These are phyloP conservation scores for Coprinopsis sp. DNA, from an alignment of 768 basidiomycete genomes.

Conservation along the genomic window DNA sequence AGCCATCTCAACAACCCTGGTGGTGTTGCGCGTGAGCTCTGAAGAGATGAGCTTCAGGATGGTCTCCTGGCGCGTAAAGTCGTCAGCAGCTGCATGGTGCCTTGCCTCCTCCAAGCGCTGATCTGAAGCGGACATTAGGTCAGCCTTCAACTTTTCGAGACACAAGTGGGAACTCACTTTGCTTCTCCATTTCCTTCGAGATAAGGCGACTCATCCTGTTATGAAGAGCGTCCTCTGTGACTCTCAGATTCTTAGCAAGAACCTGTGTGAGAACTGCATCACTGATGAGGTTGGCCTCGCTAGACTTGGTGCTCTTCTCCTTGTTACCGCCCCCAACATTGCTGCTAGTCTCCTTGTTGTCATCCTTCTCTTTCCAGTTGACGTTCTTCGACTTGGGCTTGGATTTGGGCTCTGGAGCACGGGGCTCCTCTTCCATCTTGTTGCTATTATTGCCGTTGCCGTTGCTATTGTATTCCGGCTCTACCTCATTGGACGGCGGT, in stretches of 20 bases:
- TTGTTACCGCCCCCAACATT: conserved; percentile 21
- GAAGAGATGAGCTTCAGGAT: conserved; percentile 85
- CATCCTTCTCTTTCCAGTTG: conserved; percentile 54
- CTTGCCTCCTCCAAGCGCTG: conserved; percentile 82
- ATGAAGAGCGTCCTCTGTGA: conserved; percentile 78
- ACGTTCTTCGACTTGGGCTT: conserved; percentile 61
- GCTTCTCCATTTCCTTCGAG: conserved; percentile 85
- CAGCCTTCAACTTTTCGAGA: conserved; percentile 9
- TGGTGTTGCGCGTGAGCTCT: conserved; percentile 83
- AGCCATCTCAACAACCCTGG: conserved; percentile 84
- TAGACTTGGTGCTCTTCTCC: conserved; percentile 25
- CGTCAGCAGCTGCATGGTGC: conserved; percentile 70
- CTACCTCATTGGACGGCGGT: conserved; percentile 72
- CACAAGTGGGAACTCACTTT: conserved; percentile 50
- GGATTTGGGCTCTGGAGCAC: too few species aligned
- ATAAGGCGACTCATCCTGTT: conserved; percentile 74
- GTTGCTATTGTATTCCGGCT: conserved; percentile 54
- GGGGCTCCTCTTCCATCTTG: too few species aligned
- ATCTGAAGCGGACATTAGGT: conserved; percentile 39
- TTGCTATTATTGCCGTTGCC: conserved; percentile 24
- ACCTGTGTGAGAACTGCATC: conserved; percentile 55
- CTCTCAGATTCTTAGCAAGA: conserved; percentile 73
- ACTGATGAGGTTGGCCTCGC: conserved; percentile 35
- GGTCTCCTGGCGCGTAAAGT: conserved; percentile 83
- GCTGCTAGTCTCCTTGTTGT: conserved; percentile 25